Conservation (phyloP, 225 moss, liverwort and hornwort genomes). For the Anthoceros angustus region DNA sequence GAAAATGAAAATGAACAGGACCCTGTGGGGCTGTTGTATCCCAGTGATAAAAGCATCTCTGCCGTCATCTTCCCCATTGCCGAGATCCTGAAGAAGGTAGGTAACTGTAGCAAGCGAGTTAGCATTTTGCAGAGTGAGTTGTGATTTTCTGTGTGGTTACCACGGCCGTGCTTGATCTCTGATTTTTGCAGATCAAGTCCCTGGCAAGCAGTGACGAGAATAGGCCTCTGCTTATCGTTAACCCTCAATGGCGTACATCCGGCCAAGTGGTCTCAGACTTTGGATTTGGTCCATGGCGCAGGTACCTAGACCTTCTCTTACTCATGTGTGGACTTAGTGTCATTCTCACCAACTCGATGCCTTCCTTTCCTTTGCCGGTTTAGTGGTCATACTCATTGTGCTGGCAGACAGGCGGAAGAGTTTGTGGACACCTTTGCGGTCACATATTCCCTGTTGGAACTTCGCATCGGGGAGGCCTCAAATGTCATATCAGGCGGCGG, state of each 20-base stretch:
- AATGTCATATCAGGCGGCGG: constrained; percentile 77
- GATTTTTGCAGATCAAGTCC: constrained; percentile 46
- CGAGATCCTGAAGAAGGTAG: constrained; percentile 78
- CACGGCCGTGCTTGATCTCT: background rate
- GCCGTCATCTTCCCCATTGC: constrained; percentile 83
- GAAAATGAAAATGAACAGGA: constrained; percentile 83
- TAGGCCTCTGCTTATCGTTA: constrained; percentile 53
- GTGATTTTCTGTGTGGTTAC: background rate
- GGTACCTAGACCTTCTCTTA: constrained; percentile 20
- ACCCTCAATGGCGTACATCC: constrained; percentile 82
- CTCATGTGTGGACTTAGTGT: constrained; percentile 3
- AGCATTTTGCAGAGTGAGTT: background rate
- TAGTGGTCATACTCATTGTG: constrained; percentile 17
- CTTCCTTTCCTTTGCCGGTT: background rate
- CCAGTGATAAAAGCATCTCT: constrained; percentile 58
- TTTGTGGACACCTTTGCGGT: constrained; percentile 63
- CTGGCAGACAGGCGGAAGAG: constrained; percentile 84
- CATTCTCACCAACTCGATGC: background rate
- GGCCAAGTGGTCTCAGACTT: constrained; percentile 92
- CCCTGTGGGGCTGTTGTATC: constrained; percentile 84
- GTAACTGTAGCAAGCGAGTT: background rate
- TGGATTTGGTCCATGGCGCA: constrained; percentile 95
- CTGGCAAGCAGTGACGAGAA: constrained; percentile 61
- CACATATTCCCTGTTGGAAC: constrained; percentile 63
- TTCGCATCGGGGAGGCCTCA: constrained; percentile 88